Evolutionary conservation across 495 filamentous ascomycete genomes (phyloP).

Genomic region (Penicillium taxi): DNA sequence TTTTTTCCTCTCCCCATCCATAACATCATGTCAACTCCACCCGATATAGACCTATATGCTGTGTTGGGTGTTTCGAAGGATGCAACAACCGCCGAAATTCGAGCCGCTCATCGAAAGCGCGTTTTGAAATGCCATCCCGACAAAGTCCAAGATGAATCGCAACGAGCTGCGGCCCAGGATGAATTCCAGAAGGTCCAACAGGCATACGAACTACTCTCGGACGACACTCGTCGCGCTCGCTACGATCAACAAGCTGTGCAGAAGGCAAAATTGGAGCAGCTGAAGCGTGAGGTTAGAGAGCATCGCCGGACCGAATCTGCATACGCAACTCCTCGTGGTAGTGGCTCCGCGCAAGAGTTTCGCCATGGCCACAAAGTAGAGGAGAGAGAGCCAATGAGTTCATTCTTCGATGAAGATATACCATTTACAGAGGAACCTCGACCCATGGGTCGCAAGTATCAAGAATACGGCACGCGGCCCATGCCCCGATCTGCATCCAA

Average conservation of each 20-base stretch:
- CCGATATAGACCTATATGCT: constrained; percentile 77
- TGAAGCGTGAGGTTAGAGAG: constrained; percentile 45
- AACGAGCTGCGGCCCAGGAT: constrained; percentile 60
- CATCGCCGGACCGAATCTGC: constrained; percentile 19
- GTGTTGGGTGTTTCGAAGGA: constrained; percentile 68
- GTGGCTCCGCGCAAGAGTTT: constrained; percentile 28
- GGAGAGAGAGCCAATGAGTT: constrained; percentile 35
- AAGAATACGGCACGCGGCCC: constrained; percentile 32
- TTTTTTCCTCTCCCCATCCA: constrained; percentile 5
- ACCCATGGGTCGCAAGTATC: constrained; percentile 34
- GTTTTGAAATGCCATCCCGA: constrained; percentile 92
- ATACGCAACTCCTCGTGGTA: constrained; percentile 15
- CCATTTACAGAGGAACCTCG: constrained; percentile 28
- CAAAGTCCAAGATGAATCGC: constrained; percentile 74
- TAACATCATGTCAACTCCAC: constrained; percentile 48
- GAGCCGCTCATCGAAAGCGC: constrained; percentile 79
- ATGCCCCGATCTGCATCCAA: constrained; percentile 35
- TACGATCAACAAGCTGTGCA: too few species aligned
- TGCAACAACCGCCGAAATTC: constrained; percentile 65
- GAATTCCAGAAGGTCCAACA: constrained; percentile 92
- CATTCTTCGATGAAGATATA: constrained; percentile 33
- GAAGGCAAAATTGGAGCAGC: constrained; percentile 55
- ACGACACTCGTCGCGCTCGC: constrained; percentile 58
- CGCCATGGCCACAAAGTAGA: constrained; percentile 42
- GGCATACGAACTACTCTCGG: constrained; percentile 84